phyloP scores from a whole-genome alignment of 768 basidiomycete species.

The Leccinum boreale region DNA sequence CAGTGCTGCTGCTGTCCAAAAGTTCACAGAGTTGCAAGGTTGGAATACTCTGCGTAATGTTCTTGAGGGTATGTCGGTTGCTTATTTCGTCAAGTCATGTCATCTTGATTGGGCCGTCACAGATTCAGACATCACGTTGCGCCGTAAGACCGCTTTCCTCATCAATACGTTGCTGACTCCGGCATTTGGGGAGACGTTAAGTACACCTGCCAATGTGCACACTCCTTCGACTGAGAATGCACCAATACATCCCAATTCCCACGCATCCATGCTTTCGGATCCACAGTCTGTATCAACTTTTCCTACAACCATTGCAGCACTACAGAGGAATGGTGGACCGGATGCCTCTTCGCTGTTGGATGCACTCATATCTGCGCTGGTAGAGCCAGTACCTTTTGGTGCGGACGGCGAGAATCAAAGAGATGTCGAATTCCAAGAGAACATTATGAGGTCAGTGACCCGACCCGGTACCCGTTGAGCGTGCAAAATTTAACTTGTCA shows the following conservation, averaged over 20 bases:
- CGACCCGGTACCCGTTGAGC: background rate
- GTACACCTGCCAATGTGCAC: slow-evolving; percentile 14
- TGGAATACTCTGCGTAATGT: slow-evolving; percentile 61
- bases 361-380: slow-evolving; percentile 50
- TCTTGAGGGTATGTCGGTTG: slow-evolving; percentile 49
- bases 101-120: background rate
- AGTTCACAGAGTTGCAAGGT: slow-evolving; percentile 50
- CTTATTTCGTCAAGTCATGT: background rate
- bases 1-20: slow-evolving; percentile 60
- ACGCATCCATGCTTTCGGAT: slow-evolving; percentile 57
- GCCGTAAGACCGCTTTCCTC: slow-evolving; percentile 77
- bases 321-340: slow-evolving; percentile 36
- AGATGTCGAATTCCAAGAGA: slow-evolving; percentile 67
- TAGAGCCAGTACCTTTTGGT: slow-evolving; percentile 58
- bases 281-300: slow-evolving; percentile 54
- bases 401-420: slow-evolving; percentile 61
- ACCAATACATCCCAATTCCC: slow-evolving; percentile 69
- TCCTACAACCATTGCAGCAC: slow-evolving; percentile 43
- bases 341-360: slow-evolving; percentile 38
- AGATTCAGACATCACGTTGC: slow-evolving; percentile 78
- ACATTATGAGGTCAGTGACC: slow-evolving; percentile 45
- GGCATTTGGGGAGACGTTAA: slow-evolving; percentile 15
- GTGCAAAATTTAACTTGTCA: background rate
- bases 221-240: slow-evolving; percentile 22
- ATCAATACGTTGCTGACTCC: slow-evolving; percentile 68